Conservation (phyloP, 306 rosid species). For the Aeschynomene evenia region DNA sequence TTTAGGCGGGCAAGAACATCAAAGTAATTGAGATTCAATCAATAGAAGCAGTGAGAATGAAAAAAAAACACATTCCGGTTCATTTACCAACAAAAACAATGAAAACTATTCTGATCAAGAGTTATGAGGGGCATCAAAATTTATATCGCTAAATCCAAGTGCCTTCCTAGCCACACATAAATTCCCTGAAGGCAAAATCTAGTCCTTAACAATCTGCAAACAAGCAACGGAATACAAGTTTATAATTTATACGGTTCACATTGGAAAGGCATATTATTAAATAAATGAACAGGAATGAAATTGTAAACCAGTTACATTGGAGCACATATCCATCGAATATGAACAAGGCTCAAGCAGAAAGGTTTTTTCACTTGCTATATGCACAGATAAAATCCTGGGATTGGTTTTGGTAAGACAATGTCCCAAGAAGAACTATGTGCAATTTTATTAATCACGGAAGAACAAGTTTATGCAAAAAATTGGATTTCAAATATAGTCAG, state of each 20-base stretch:
- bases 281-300: neutral
- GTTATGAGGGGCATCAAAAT: conserved; percentile 6
- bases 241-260: too few species aligned
- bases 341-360: conserved; percentile 88
- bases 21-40: neutral
- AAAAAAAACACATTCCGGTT: neutral
- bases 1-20: neutral
- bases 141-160: conserved; percentile 19
- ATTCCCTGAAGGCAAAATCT: neutral
- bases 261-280: too few species aligned
- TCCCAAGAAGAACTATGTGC: conserved; percentile 80
- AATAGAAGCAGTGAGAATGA: neutral
- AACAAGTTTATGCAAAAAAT: neutral
- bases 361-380: conserved; percentile 50
- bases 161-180: neutral
- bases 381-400: conserved; percentile 83
- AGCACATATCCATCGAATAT: conserved; percentile 55
- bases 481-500: too few species aligned
- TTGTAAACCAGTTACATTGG: conserved; percentile 83
- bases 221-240: too few species aligned
- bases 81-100: conserved; percentile 13
- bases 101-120: conserved; percentile 21
- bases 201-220: conserved; percentile 32
- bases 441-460: neutral
- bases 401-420: conserved; percentile 15